These are phyloP conservation scores for Ceratobasidium sp. DNA, from an alignment of 1,284 basidiomycete species.

Conservation along the genomic window DNA sequence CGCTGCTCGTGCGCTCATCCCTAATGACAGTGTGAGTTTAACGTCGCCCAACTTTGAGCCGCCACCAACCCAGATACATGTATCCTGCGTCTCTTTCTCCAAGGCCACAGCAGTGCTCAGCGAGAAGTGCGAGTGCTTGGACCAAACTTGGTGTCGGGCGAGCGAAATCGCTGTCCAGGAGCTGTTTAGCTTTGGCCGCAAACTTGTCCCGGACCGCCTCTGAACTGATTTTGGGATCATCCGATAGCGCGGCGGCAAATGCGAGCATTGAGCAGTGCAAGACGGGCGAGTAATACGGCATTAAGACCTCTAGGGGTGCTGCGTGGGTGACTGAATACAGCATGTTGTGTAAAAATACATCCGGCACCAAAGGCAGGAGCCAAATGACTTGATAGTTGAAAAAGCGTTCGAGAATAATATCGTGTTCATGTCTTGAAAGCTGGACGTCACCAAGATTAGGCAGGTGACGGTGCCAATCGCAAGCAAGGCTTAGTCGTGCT, in stretches of 20 bases:
- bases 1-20: slow-evolving; percentile 13
- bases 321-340: neutral
- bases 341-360: slow-evolving; percentile 61
- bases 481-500: slow-evolving; percentile 10
- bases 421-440: slow-evolving; percentile 43
- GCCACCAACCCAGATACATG: slow-evolving; percentile 26
- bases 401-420: slow-evolving; percentile 57
- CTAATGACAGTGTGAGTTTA: neutral
- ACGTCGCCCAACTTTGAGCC: neutral
- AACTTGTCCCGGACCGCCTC: neutral
- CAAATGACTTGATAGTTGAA: slow-evolving; percentile 69
- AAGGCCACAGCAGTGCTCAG: slow-evolving; percentile 27
- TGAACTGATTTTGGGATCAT: neutral
- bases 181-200: slow-evolving; percentile 25
- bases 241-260: slow-evolving; percentile 8
- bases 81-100: slow-evolving; percentile 25
- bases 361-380: slow-evolving; percentile 57
- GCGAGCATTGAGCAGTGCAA: slow-evolving; percentile 25
- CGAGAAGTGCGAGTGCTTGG: slow-evolving; percentile 4
- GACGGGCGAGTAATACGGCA: slow-evolving; percentile 19
- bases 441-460: neutral
- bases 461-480: slow-evolving; percentile 19
- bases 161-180: slow-evolving; percentile 24
- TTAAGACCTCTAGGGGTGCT: neutral
- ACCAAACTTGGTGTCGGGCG: slow-evolving; percentile 2